phyloP scores from a whole-genome alignment of 2,329 filamentous ascomycete species.

The Salinomyces thailandicus region DNA sequence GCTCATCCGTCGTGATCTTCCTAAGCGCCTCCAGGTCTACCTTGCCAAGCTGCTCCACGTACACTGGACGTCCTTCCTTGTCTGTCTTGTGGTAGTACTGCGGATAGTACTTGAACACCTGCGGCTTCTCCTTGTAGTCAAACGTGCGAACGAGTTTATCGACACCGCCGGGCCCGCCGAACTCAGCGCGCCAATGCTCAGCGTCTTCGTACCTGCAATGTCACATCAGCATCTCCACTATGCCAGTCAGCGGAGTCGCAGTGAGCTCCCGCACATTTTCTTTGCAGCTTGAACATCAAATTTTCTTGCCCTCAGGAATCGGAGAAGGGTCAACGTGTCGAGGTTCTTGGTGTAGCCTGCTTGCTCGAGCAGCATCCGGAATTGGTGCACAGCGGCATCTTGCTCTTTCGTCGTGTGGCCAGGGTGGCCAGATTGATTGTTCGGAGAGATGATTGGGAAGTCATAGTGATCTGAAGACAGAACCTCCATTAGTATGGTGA shows the following conservation, averaged over 20 bases:
- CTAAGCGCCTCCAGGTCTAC: constrained; percentile 84
- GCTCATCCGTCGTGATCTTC: constrained; percentile 83
- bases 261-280: constrained; percentile 62
- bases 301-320: constrained; percentile 73
- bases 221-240: constrained; percentile 16
- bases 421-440: constrained; percentile 64
- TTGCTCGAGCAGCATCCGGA: constrained; percentile 74
- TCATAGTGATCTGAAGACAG: constrained; percentile 68
- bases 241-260: neutral
- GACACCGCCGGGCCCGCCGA: constrained; percentile 56
- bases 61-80: constrained; percentile 89
- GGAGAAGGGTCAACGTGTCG: constrained; percentile 83
- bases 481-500: neutral
- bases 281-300: constrained; percentile 79
- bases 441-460: constrained; percentile 69
- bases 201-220: constrained; percentile 69
- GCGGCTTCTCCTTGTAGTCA: constrained; percentile 73
- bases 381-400: constrained; percentile 78
- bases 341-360: constrained; percentile 73
- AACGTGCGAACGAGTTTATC: constrained; percentile 72
- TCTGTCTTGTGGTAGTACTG: constrained; percentile 99
- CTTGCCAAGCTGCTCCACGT: constrained; percentile 91
- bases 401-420: constrained; percentile 79
- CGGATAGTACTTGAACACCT: constrained; percentile 85
- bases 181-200: constrained; percentile 85